A percentile compares a stretch with the other conserved stretches of the same genome.
Conservation (phyloP, 2,329 filamentous ascomycete species). For the Colletotrichum sansevieriae region DNA sequence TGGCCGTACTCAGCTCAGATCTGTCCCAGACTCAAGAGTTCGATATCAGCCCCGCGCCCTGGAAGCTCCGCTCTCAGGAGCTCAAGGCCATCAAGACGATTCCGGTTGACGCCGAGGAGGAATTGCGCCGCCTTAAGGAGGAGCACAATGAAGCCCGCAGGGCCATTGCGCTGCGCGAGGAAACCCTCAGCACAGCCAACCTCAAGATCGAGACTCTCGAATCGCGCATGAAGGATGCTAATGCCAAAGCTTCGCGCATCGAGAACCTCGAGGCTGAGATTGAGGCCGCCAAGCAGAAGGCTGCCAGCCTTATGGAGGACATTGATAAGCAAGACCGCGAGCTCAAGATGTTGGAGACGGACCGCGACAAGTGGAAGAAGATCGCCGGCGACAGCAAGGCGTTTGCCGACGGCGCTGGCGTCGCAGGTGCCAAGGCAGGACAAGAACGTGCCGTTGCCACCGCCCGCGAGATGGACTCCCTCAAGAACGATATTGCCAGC, state of each 20-base stretch:
- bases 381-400: constrained; percentile 72
- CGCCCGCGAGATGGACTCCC: constrained; percentile 78
- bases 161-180: constrained; percentile 79
- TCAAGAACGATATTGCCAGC: constrained; percentile 76
- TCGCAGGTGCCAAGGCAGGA: constrained; percentile 66
- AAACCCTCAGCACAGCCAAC: constrained; percentile 86
- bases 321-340: constrained; percentile 77
- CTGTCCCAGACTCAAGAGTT: constrained; percentile 83
- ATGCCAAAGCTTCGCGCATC: constrained; percentile 80
- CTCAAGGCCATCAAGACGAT: constrained; percentile 85
- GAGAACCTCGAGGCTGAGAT: constrained; percentile 73
- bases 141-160: constrained; percentile 84
- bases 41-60: constrained; percentile 81
- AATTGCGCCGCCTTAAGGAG: constrained; percentile 83
- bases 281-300: constrained; percentile 63
- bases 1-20: constrained; percentile 78
- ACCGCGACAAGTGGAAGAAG: constrained; percentile 80
- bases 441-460: constrained; percentile 78
- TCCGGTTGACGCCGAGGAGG: constrained; percentile 86
- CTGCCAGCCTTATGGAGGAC: constrained; percentile 69
- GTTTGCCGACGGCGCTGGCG: constrained; percentile 64
- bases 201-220: constrained; percentile 95
- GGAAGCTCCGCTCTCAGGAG: constrained; percentile 85
- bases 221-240: constrained; percentile 86
- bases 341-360: constrained; percentile 72